Evolutionary conservation across 495 filamentous ascomycete genomes (phyloP), one percentile per base, ranked within the genome.

Genomic region (Penicillium egyptiacum): DNA sequence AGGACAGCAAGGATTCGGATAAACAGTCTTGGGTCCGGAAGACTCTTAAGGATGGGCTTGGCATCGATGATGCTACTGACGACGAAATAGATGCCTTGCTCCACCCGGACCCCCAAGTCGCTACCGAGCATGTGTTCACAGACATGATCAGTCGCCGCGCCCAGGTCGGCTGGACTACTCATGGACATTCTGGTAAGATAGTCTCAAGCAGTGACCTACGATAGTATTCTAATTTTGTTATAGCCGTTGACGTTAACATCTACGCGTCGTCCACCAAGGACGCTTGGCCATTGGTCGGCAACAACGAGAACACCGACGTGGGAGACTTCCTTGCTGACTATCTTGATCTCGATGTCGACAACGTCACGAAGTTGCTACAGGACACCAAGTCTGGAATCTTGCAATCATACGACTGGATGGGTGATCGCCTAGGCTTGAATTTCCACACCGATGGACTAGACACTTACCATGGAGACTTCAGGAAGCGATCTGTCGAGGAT

Each of bases 281-380:
- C 50, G 77, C 75, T 28, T 74, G 70, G 67, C 72, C 74, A 1
- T 61, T 98, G 17, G 65, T 80, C 2, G 94, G 94, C 5, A 97
- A 97, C 68, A 86, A 93, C 56, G 94, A 98, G 77, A 98, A 98
- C 68, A 98, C 89, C 4, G 90, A 98, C 12, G 79, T 98, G 4
- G 94, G 94, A 14, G 71, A 78, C 30, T 98, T 96, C 70, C 73
- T 98, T 20, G 74, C 82, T 17, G 76, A 84, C 11, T 98, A 93
- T 64, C 81, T 98, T 1, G 86, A 83, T 46, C 79, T 98, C 16
- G 86, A 96, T 64, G 79, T 96, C 1, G 81, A 88, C 0, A 74
- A 76, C 20, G 82, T 96, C 41, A 96, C 92, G 3, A 79, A 83
- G 64, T 83, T 89, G 68, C 77, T 98, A 40, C 79, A 76, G 41